phyloP scores from a whole-genome alignment of 768 basidiomycete species.

The Mycena maculata region DNA sequence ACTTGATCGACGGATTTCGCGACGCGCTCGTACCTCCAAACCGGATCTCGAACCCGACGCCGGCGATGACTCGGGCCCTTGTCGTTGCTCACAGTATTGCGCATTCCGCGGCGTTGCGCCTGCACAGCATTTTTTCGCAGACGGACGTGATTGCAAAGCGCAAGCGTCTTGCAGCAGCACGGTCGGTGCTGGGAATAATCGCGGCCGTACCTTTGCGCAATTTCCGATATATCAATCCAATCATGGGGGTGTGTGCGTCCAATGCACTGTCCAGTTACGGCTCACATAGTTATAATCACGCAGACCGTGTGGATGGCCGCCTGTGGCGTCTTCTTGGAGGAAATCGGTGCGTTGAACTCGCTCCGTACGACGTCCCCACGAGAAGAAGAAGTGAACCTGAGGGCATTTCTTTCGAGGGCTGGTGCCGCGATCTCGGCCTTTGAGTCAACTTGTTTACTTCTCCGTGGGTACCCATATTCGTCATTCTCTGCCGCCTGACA shows the following conservation, averaged over 20 bases:
- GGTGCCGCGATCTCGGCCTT: slow-evolving; percentile 13
- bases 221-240: slow-evolving; percentile 41
- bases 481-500: background rate
- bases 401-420: slow-evolving; percentile 11
- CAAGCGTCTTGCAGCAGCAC: slow-evolving; percentile 38
- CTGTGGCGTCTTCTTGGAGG: slow-evolving; percentile 26
- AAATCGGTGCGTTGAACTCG: background rate
- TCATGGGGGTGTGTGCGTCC: slow-evolving; percentile 43
- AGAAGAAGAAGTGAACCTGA: slow-evolving; percentile 18
- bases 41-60: slow-evolving; percentile 12
- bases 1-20: slow-evolving; percentile 38
- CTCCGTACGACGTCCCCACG: background rate
- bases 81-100: slow-evolving; percentile 50
- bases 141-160: slow-evolving; percentile 36
- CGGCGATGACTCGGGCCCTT: slow-evolving; percentile 26
- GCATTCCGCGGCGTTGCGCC: slow-evolving; percentile 50
- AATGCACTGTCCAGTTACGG: background rate
- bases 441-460: background rate
- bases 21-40: slow-evolving; percentile 28
- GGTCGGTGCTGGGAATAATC: slow-evolving; percentile 33
- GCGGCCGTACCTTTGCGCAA: slow-evolving; percentile 34
- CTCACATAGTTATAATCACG: background rate
- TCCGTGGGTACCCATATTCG: background rate
- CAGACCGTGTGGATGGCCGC: slow-evolving; percentile 26
- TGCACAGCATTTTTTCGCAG: slow-evolving; percentile 45